Evolutionary conservation across 208 protist genomes (phyloP), one percentile per base, ranked within the genome.

Genomic region (Histomonas meleagridis): DNA sequence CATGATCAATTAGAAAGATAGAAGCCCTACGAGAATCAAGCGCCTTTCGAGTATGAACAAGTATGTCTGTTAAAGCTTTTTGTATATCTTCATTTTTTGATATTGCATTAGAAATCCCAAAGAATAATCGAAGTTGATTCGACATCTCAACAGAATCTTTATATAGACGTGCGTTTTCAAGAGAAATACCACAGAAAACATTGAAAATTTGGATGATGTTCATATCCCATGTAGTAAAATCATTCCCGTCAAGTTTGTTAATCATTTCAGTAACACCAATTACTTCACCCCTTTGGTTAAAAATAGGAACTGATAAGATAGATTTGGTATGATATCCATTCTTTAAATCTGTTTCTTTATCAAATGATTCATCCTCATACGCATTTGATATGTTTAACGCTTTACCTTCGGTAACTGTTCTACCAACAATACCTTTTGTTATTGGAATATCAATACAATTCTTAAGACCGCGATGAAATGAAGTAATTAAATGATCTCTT

Each of bases 221-320:
- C n/a, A 43, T 43, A 51, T 81, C 70, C 70, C 70, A 81, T n/a
- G 48, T 43, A 28, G 23, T 46, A 43, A 81, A 81, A 51, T 35
- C 40, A 10, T 51, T 48, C 4, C 43, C 70, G 28, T 51, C 43
- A 16, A 23, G 7, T 51, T 81, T 94, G 72, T 94, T 94, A 28
- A 94, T 91, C 43, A 93, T 72, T 65, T 94, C 92, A 3, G 90
- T 91, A 23, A 94, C 93, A 21, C 93, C 93, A 1, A 94, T 76
- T 46, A 94, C 90, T 46, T 79, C 70, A 21, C 93, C 93, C 7
- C 92, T 57, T 28, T 90, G 65, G 65, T 94, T 93, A 28, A 62
- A 57, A 62, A 95, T 94, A 28, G 94, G 94, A n/a, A 95, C 79
- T 91, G 92, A 95, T 9, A 95, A 70, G 16, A 95, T 60, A 55